Base-by-base conservation (phyloP, 768 basidiomycete species). In the Phanerodontia chrysosporium region DNA sequence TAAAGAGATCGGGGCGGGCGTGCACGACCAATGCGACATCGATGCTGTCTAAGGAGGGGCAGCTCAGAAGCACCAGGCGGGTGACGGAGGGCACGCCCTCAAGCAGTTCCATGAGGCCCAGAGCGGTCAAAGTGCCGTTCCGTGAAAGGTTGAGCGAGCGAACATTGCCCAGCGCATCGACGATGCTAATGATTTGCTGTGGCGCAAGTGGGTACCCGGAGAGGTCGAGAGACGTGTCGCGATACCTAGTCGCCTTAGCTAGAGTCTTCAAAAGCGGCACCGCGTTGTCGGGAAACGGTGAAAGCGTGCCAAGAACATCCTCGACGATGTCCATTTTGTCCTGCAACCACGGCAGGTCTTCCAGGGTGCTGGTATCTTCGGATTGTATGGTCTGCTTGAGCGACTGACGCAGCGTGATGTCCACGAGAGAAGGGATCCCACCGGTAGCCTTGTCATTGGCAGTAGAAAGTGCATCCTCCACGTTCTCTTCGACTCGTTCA, bases 291-390 rank as follows among this genome's bases (percentile, higher is more conserved):
- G 72, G 69, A 55, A 73, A 67, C 1, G 71, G 65, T 14, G 55
- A 45, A 25, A 58, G 56, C 13, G 55, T 21, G 12, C 59, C 67
- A 1, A 76, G 61, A 22, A 65, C 42, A 0, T 58, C 25, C 48
- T 61, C 51, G 14, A 74, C 65, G 9, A 49, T 54, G 3, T 51
- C 25, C 0, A 67, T 65, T 61, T 72, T 76, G 0, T 65, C 70
- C 4, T 73, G 71, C 30, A 70, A 58, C 71, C 67, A 69, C 27
- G 72, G 24, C 28, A 75, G 42, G 2, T 63, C 60, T 49, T 72
- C 72, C 16, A 75, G 45, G 9, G 59, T 67, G 3, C 57, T 57
- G 0, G 59, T 67, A 36, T 73, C 65, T 10, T 62, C 70, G 16
- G 45, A 55, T 18, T 60, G 49, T 8, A 75, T 49, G 9, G 66